Evolutionary conservation across 768 basidiomycete species (phyloP).

Genomic region (Mycena belliarum): DNA sequence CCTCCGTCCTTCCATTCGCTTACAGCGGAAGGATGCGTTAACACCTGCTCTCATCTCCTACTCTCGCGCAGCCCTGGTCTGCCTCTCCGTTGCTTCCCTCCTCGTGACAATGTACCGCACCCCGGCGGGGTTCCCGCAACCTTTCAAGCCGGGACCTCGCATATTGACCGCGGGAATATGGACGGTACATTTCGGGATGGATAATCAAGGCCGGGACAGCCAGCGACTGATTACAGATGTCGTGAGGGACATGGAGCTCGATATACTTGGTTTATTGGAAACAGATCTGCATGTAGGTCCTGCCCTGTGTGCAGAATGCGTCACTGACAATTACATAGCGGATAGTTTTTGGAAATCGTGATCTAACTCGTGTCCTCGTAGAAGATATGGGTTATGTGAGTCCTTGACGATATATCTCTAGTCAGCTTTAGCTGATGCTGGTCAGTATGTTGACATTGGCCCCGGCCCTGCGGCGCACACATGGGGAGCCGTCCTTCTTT

Average conservation of each 20-base stretch:
- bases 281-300: constrained; percentile 78
- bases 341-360: constrained; percentile 80
- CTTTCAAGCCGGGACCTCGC: constrained; percentile 63
- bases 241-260: constrained; percentile 78
- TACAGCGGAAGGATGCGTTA: constrained; percentile 15
- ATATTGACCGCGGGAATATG: constrained; percentile 85
- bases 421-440: too few relatives aligned
- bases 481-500: constrained; percentile 83
- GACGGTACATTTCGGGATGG: constrained; percentile 89
- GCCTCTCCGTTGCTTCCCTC: constrained; percentile 49
- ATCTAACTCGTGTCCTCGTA: constrained; percentile 73
- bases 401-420: constrained; percentile 12
- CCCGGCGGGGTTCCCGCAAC: constrained; percentile 49
- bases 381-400: constrained; percentile 83
- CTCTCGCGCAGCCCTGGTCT: constrained; percentile 35
- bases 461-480: constrained; percentile 89
- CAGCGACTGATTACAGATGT: constrained; percentile 64
- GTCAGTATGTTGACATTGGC: constrained; percentile 83
- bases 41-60: constrained; percentile 25
- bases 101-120: constrained; percentile 55
- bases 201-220: constrained; percentile 74
- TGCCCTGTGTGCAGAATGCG: not conserved
- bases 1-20: constrained; percentile 4
- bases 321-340: constrained; percentile 39
- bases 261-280: constrained; percentile 83